Evolutionary conservation across 306 rosid genomes (phyloP).

Genomic region (Dalbergia cochinchinensis): DNA sequence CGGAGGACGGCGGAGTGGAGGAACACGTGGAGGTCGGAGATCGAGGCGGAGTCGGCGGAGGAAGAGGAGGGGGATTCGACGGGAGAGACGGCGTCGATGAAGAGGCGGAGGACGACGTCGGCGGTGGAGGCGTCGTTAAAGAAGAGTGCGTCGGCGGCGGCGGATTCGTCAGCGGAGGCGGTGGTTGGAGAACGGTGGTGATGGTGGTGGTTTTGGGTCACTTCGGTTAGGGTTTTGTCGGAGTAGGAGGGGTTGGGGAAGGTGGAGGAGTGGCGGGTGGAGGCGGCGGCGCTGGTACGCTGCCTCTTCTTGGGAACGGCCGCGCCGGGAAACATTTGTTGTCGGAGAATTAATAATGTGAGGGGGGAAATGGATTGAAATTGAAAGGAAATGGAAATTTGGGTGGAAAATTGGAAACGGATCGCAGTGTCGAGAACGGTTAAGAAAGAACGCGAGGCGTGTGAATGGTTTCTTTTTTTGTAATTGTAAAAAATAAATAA

Average conservation of each 20-base stretch:
- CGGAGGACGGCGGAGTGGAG: slow-evolving; percentile 78
- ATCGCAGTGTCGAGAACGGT: slow-evolving; percentile 2
- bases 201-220: slow-evolving; percentile 16
- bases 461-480: neutral
- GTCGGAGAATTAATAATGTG: neutral
- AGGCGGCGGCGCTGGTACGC: slow-evolving; percentile 54
- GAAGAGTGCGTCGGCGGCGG: neutral
- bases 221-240: slow-evolving; percentile 44
- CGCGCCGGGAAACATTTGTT: slow-evolving; percentile 50
- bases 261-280: slow-evolving; percentile 49
- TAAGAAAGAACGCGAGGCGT: neutral
- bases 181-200: neutral
- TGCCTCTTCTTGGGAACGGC: slow-evolving; percentile 67
- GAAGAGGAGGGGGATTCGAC: slow-evolving; percentile 45
- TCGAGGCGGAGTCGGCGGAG: slow-evolving; percentile 38
- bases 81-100: slow-evolving; percentile 52
- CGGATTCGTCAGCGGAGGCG: neutral
- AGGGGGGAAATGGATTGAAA: neutral
- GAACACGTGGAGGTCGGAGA: slow-evolving; percentile 61
- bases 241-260: slow-evolving; percentile 47
- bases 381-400: neutral
- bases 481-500: too few species aligned
- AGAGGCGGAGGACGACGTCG: slow-evolving; percentile 76
- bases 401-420: neutral
- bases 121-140: slow-evolving; percentile 77